Percentiles rank a stretch among this genome's conserved stretches.
phyloP scores from a whole-genome alignment of 768 basidiomycete genomes.

The Calocybe indica region DNA sequence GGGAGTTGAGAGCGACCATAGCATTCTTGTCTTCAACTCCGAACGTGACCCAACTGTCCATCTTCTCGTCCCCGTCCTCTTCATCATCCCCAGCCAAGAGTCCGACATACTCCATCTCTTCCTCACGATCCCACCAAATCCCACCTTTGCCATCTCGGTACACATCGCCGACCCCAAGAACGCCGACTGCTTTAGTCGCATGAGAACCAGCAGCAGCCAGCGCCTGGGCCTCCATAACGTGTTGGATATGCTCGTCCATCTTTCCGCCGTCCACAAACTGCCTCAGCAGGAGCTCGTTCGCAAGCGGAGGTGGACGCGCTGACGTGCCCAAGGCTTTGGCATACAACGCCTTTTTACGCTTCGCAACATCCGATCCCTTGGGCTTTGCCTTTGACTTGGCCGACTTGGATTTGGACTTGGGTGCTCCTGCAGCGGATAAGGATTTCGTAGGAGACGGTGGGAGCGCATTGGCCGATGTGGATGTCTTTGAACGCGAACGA shows the following conservation, averaged over 20 bases:
- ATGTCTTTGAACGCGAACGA: constrained; percentile 23
- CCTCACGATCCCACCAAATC: constrained; percentile 68
- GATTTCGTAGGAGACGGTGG: constrained; percentile 19
- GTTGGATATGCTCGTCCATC: constrained; percentile 46
- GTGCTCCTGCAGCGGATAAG: constrained; percentile 11
- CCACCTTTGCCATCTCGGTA: constrained; percentile 57
- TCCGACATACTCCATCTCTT: constrained; percentile 63
- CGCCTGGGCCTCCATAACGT: constrained; percentile 51
- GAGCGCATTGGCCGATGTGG: constrained; percentile 1
- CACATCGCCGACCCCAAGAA: constrained; percentile 39
- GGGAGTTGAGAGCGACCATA: constrained; percentile 12
- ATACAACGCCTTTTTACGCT: constrained; percentile 51
- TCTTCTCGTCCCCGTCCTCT: constrained; percentile 17
- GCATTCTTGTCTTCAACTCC: constrained; percentile 19
- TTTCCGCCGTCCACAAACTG: constrained; percentile 64
- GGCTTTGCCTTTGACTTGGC: constrained; percentile 15
- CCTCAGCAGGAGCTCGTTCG: constrained; percentile 63
- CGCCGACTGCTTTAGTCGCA: constrained; percentile 6
- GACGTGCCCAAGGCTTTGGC: constrained; percentile 19
- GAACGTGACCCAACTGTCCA: constrained; percentile 34
- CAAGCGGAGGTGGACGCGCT: constrained; percentile 44
- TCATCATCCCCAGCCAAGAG: constrained; percentile 40
- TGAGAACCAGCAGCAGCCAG: constrained; percentile 28
- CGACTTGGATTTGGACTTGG: constrained; percentile 9
- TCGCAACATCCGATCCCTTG: constrained; percentile 24